phyloP scores from a whole-genome alignment of 2,329 filamentous ascomycete genomes.

The Fulvia fulva region DNA sequence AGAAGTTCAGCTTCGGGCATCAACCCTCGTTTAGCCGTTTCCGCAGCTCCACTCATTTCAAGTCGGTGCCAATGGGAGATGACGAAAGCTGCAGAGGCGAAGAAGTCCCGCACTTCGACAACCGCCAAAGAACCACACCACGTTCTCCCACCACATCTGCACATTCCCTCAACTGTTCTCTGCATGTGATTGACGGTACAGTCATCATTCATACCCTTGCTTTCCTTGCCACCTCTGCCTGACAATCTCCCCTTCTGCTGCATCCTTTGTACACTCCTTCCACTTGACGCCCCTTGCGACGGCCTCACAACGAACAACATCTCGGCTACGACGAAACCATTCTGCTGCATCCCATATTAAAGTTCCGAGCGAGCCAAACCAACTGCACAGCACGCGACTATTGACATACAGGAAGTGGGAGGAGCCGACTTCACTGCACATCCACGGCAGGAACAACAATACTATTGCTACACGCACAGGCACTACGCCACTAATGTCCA shows the following conservation, averaged over 20 bases:
- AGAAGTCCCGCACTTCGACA: not conserved
- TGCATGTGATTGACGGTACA: not conserved
- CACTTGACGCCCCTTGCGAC: not conserved
- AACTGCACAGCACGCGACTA: not conserved
- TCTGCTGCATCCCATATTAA: not conserved
- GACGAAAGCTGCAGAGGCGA: not conserved
- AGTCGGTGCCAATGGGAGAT: not conserved
- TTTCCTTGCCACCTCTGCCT: not conserved
- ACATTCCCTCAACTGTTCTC: not conserved
- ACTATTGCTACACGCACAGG: not conserved
- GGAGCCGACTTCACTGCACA: not conserved
- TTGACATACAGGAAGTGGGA: not conserved
- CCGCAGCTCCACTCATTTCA: not conserved
- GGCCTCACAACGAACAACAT: not conserved
- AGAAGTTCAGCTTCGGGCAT: not conserved
- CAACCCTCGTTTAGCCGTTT: not conserved
- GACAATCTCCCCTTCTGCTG: not conserved
- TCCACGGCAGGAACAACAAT: not conserved
- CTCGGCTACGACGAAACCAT: not conserved
- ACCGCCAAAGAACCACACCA: not conserved
- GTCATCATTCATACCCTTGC: not conserved
- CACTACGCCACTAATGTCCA: slow-evolving; percentile 3
- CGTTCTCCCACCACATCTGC: not conserved
- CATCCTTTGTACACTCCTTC: not conserved
- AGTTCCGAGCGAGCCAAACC: not conserved